These are phyloP conservation scores for Guadua angustifolia DNA, from an alignment of 176 grass and related monocot species.

Conservation along the genomic window DNA sequence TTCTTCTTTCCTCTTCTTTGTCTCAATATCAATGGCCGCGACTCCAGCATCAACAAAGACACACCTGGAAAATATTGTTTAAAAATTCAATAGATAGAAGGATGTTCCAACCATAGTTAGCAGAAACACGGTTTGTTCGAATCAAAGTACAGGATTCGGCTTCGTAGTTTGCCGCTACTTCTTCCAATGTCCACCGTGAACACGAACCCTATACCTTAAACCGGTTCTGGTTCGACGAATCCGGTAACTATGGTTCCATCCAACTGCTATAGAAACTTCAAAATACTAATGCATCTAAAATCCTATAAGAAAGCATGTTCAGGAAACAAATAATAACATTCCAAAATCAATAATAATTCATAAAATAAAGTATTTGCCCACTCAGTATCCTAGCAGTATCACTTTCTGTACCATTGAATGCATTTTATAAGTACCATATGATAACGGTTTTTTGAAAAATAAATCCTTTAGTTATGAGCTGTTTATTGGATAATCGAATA, in stretches of 20 bases:
- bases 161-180: no score
- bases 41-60: conserved; percentile 98
- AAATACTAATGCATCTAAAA: conserved; percentile 23
- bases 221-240: no score
- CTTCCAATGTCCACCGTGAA: no score
- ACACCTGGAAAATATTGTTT: conserved; percentile 65
- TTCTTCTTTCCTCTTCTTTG: conserved; percentile 95
- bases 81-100: conserved; percentile 37
- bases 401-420: conserved; percentile 1
- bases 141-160: no score
- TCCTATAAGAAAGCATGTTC: background rate
- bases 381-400: conserved; percentile 20
- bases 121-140: no score
- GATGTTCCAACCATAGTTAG: no score
- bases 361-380: background rate
- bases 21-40: conserved; percentile 88
- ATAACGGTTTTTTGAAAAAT: background rate
- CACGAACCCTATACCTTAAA: no score
- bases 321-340: background rate
- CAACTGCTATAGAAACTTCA: conserved; percentile 4
- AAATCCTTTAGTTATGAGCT: background rate
- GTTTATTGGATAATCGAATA: background rate
- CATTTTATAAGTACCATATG: background rate
- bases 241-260: background rate
- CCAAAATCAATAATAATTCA: conserved; percentile 1